Percentiles rank a stretch among this genome's conserved stretches.
phyloP scores from a whole-genome alignment of 2,329 filamentous ascomycete genomes.

The Myrmaecium sp. region DNA sequence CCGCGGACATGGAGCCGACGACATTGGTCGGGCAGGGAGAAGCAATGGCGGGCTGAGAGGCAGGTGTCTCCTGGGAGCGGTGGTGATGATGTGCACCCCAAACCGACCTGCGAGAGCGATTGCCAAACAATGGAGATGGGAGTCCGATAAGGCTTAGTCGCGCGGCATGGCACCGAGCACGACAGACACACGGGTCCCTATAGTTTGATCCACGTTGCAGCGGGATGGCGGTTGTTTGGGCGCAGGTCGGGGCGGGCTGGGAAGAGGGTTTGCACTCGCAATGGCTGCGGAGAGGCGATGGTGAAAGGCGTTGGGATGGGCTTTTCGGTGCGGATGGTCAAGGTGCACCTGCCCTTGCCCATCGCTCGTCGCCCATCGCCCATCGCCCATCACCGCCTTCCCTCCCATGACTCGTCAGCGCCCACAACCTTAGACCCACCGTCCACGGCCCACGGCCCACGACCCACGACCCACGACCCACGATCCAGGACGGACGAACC shows the following conservation, averaged over 20 bases:
- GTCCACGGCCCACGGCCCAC: too few species aligned
- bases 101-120: neutral
- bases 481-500: too few species aligned
- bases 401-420: too few species aligned
- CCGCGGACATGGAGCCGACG: slow-evolving; percentile 23
- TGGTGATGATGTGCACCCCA: slow-evolving; percentile 1
- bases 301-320: too few species aligned
- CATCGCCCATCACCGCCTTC: too few species aligned
- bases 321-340: too few species aligned
- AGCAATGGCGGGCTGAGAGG: slow-evolving; percentile 10
- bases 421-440: too few species aligned
- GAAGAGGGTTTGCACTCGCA: too few species aligned
- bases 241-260: neutral
- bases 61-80: slow-evolving; percentile 1
- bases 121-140: neutral
- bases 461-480: too few species aligned
- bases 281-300: too few species aligned
- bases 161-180: neutral
- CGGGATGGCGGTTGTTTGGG: neutral
- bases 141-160: neutral
- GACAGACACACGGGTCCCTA: neutral
- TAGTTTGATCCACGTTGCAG: neutral
- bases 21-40: slow-evolving; percentile 24
- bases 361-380: too few species aligned
- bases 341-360: too few species aligned